Base-by-base conservation (phyloP, 2,329 filamentous ascomycete species). In the Aspergillus sclerotialis region DNA sequence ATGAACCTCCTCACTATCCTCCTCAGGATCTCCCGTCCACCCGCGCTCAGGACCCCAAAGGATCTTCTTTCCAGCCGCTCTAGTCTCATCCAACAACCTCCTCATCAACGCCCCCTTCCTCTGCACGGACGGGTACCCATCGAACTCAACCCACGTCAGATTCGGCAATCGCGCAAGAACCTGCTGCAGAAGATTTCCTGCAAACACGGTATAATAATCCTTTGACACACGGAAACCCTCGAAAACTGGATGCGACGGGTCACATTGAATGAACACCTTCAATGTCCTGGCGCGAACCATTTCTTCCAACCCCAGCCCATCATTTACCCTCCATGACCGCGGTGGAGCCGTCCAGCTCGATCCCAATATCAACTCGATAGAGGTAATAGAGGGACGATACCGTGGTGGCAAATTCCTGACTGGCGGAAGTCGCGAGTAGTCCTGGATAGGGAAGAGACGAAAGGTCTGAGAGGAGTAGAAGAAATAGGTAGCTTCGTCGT, bases 281-380 rank as follows among this genome's bases (percentile, higher is more conserved):
- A 80, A 49, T 4, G 58, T 62, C 28, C 67, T 61, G 6, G 74
- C 53, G 26, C 62, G 63, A 10, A 44, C 58, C 56, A 69, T 67
- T 26, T 73, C 67, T 3, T 55, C 50, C 23, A 78, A 49, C 0
- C 75, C 72, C 6, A 78, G 58, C 1, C 60, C 46, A 10, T 61
- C 54, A 30, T 68, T 65, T 11, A 74, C 67, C 12, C 64, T 65
- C 69, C 76, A 79, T 35, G 65, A 65, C 32, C 61, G 61, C 10
- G 76, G 76, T 15, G 75, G 73, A 25, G 63, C 63, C 3, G 65
- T 73, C 72, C 76, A 80, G 35, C 74, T 75, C 3, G 73, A 73
- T 0, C 76, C 76, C 3, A 80, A 55, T 4, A 75, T 66, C 40
- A 80, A 53, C 51, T 78, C 75, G 25, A 78, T 49, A 4, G 66